These are phyloP conservation scores for Aspergillus melleus DNA, from an alignment of 2,329 filamentous ascomycete species.

Conservation along the genomic window DNA sequence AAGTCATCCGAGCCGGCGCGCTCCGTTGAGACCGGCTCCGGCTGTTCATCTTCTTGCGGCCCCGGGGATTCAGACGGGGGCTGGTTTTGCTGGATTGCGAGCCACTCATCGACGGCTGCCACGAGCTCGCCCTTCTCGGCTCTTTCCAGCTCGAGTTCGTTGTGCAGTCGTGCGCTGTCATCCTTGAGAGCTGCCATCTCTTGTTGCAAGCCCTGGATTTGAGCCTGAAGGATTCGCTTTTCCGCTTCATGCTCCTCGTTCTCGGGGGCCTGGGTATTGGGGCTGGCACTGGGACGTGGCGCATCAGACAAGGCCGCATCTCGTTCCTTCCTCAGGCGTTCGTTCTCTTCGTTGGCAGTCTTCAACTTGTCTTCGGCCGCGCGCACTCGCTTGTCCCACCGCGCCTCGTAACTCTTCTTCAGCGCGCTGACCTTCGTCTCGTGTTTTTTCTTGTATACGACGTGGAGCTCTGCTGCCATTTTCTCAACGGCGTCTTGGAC, in stretches of 20 bases:
- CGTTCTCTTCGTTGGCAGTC: conserved; percentile 70
- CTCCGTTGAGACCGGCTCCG: conserved; percentile 14
- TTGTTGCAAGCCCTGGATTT: conserved; percentile 71
- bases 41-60: conserved; percentile 7
- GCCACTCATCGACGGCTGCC: conserved; percentile 49
- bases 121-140: conserved; percentile 50
- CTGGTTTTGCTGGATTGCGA: conserved; percentile 40
- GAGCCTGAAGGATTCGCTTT: conserved; percentile 69
- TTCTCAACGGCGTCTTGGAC: conserved; percentile 85
- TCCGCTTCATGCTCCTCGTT: conserved; percentile 66
- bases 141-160: conserved; percentile 57
- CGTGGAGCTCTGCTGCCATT: conserved; percentile 89
- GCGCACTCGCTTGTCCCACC: conserved; percentile 84
- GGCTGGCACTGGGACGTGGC: conserved; percentile 48
- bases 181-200: conserved; percentile 69
- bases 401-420: conserved; percentile 76
- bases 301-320: conserved; percentile 66
- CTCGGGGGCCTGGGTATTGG: conserved; percentile 44
- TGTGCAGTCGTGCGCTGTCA: conserved; percentile 65
- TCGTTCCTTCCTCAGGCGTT: conserved; percentile 65
- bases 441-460: conserved; percentile 94
- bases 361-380: conserved; percentile 74
- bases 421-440: conserved; percentile 92
- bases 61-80: conserved; percentile 6
- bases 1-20: conserved; percentile 17